Base-by-base conservation (phyloP, 352 stramenopile genomes). In the Blastocystis sp. region DNA sequence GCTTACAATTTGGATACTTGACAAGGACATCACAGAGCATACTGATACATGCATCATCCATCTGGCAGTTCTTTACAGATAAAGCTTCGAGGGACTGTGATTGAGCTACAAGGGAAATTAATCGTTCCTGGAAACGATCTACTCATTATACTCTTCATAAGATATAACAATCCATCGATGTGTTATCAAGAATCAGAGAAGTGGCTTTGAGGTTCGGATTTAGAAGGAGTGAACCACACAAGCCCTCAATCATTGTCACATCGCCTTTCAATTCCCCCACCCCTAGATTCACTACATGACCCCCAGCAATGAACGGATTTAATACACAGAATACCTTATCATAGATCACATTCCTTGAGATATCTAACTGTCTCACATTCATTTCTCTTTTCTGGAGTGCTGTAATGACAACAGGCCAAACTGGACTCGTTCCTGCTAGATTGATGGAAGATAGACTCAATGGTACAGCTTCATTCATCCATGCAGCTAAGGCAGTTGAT, bases 21-120 rank as follows among this genome's bases (percentile, higher is more conserved):
- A 56, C 44, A 19, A 79, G 68, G 40, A 79, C 68, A 35, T 79
- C 68, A 27, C 68, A 79, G 22, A 79, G 68, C 40, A 56, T 79
- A 40, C 68, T 79, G 40, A 79, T 35, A 35, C 68, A 79, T 1
- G 51, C 42, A 35, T 79, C 68, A 53, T 79, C 44, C 68, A 79
- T 79, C 17, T 59, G 15, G n/a, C 68, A 79, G 68, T 79, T 79
- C 40, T 22, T 30, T 7, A 79, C 9, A 1, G 68, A 79, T 19
- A 79, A 24, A 19, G 56, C 68, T 24, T 40, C 13, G 22, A 79
- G 68, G 15, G 68, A 79, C 19, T 79, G 6, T 13, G 68, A 79
- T 40, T 59, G 68, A 19, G 68, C 68, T 11, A 79, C 68, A 13
- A 79, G 68, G 5, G 68, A 79, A 22, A 79, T 79, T 4, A 79